Base-by-base conservation (phyloP, 495 filamentous ascomycete genomes). In the Aeminium ludgeri region DNA sequence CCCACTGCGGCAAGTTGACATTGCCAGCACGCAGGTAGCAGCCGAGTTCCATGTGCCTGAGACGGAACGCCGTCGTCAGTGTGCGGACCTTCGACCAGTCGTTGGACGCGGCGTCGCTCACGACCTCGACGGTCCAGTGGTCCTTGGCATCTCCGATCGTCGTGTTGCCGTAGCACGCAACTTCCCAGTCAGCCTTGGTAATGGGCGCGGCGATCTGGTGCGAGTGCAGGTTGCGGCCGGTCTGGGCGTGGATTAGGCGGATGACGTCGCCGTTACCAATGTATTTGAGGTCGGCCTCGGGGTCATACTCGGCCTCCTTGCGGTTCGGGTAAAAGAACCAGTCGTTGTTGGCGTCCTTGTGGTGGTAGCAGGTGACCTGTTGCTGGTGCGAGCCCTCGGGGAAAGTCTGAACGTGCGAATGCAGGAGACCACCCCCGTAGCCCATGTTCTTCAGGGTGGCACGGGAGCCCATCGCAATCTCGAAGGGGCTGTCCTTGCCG, bases 311-410 rank as follows among this genome's bases (percentile, higher is more conserved):
- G 2, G 68, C 58, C 27, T 87, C 69, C 23, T 65, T 50, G 31
- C 89, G 80, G 63, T 85, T 89, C 13, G 89, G 91, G 55, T 94
- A 93, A 58, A 97, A 92, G 60, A 86, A 95, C 89, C 89, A 97
- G 62, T 97, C 91, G 54, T 97, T 97, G 66, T 97, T 97, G 51
- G 89, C 74, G 70, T 97, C 89, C 57, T 97, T 97, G 67, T 97
- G 89, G 60, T 97, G 89, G 58, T 97, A 97, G 64, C 89, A 97
- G 23, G 89, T 97, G 40, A 97, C 80, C 59, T 97, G 89, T 54
- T 97, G 91, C 60, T 97, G 89, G 6, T 59, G 60, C 11, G 91
- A 96, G 23, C 89, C 89, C 60, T 97, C 91, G 0, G 89, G 89
- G 52, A 81, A 97, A 11, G 87, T 83, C 60, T 97, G 89, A 48